Evolutionary conservation across 1,284 basidiomycete species (phyloP).

Genomic region (Peniophora sp.): DNA sequence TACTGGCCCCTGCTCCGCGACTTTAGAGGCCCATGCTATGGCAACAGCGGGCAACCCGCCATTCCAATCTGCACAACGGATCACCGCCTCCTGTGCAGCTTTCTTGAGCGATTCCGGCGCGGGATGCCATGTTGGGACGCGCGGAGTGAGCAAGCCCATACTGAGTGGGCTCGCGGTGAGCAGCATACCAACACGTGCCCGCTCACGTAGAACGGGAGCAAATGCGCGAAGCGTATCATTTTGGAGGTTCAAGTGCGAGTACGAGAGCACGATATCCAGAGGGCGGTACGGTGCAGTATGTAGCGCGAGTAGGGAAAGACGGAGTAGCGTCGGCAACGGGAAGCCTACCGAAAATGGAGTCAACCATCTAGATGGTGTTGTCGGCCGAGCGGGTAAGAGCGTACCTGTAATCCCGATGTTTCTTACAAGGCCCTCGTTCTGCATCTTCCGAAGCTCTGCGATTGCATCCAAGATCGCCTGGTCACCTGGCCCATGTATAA

Average conservation of each 20-base stretch:
- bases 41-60: slow-evolving; percentile 64
- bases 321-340: slow-evolving; percentile 84
- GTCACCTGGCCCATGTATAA: slow-evolving; percentile 72
- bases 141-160: slow-evolving; percentile 82
- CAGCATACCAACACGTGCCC: slow-evolving; percentile 65
- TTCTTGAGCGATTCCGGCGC: slow-evolving; percentile 47
- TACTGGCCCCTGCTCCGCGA: slow-evolving; percentile 23
- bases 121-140: slow-evolving; percentile 81
- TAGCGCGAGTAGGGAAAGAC: slow-evolving; percentile 71
- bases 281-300: slow-evolving; percentile 58
- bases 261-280: slow-evolving; percentile 78
- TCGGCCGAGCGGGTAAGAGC: slow-evolving; percentile 8
- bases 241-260: slow-evolving; percentile 84
- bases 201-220: slow-evolving; percentile 49
- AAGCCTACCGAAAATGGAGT: slow-evolving; percentile 45
- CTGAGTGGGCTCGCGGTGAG: slow-evolving; percentile 84
- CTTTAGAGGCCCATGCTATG: slow-evolving; percentile 62
- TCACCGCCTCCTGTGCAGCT: slow-evolving; percentile 30
- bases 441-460: slow-evolving; percentile 63
- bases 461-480: slow-evolving; percentile 71
- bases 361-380: background rate
- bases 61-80: slow-evolving; percentile 26
- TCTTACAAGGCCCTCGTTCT: slow-evolving; percentile 72
- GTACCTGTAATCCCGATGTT: slow-evolving; percentile 82
- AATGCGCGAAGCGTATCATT: slow-evolving; percentile 63